Conservation (phyloP, 2,329 filamentous ascomycete genomes). For the Lachnellula suecica region DNA sequence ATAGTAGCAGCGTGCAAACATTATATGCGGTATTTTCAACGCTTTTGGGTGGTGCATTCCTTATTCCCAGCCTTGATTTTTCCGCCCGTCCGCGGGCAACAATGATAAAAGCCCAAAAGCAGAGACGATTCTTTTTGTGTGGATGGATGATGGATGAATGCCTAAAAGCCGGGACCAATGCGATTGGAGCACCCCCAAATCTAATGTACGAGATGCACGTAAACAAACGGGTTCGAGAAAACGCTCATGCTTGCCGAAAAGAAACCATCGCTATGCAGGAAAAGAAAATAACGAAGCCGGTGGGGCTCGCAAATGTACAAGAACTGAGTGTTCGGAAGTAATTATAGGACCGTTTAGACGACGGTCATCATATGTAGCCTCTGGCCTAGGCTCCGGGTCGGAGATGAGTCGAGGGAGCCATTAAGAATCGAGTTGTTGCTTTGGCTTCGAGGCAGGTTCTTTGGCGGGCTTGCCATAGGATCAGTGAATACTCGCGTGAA, state of each 20-base stretch:
- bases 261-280: slow-evolving; percentile 41
- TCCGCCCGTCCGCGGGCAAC: slow-evolving; percentile 2
- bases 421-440: slow-evolving; percentile 54
- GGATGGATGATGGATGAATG: not conserved
- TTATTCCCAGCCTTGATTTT: not conserved
- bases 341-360: slow-evolving; percentile 31
- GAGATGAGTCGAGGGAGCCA: slow-evolving; percentile 52
- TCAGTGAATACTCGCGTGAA: slow-evolving; percentile 68
- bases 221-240: slow-evolving; percentile 19
- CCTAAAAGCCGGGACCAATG: slow-evolving; percentile 3
- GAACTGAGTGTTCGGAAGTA: slow-evolving; percentile 15
- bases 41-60: slow-evolving; percentile 4
- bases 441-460: slow-evolving; percentile 49
- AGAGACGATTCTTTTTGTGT: not conserved
- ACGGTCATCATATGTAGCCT: slow-evolving; percentile 67
- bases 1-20: slow-evolving; percentile 13
- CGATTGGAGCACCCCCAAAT: slow-evolving; percentile 7
- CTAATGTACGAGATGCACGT: slow-evolving; percentile 19
- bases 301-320: slow-evolving; percentile 27
- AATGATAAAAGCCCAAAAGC: not conserved
- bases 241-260: slow-evolving; percentile 23
- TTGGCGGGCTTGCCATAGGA: slow-evolving; percentile 54
- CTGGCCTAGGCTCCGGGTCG: slow-evolving; percentile 48
- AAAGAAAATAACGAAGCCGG: slow-evolving; percentile 28
- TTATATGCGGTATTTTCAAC: slow-evolving; percentile 11